These are phyloP conservation scores for Petasospora fabianii DNA, from an alignment of 1,139 yeast species.

Conservation along the genomic window DNA sequence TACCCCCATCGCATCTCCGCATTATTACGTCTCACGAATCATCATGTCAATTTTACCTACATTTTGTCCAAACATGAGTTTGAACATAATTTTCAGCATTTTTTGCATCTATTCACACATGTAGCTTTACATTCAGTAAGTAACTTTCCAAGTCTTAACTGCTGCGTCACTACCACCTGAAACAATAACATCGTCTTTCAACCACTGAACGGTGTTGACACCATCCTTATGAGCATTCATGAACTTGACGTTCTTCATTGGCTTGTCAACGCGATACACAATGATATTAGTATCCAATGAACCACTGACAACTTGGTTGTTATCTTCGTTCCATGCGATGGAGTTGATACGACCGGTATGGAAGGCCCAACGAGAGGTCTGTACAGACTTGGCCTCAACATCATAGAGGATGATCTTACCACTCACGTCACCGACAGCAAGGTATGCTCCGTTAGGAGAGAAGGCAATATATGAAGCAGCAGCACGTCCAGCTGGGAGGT, in stretches of 20 bases:
- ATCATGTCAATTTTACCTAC: not conserved
- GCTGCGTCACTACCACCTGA: slow-evolving; percentile 83
- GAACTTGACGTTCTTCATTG: slow-evolving; percentile 69
- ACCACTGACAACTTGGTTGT: slow-evolving; percentile 69
- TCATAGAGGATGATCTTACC: slow-evolving; percentile 80
- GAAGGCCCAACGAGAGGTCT: slow-evolving; percentile 94
- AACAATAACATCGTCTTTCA: slow-evolving; percentile 43
- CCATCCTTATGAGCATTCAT: slow-evolving; percentile 90
- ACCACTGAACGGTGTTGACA: slow-evolving; percentile 73
- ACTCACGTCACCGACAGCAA: slow-evolving; percentile 82
- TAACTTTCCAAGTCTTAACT: slow-evolving; percentile 67
- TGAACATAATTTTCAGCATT: no score
- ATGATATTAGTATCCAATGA: slow-evolving; percentile 81
- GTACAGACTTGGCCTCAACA: slow-evolving; percentile 48
- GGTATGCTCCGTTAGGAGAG: slow-evolving; percentile 63
- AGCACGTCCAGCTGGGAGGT: slow-evolving; percentile 53
- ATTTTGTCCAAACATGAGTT: not conserved
- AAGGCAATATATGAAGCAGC: slow-evolving; percentile 60
- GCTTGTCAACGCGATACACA: slow-evolving; percentile 73
- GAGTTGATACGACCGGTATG: slow-evolving; percentile 79
- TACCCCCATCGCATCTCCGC: no score
- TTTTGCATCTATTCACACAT: no score
- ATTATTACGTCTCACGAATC: not conserved
- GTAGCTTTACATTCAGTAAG: no score
- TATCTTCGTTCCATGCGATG: slow-evolving; percentile 74